A percentile compares a stretch with the other conserved stretches of the same genome.
These are phyloP conservation scores for Sphagnum magellanicum DNA, from an alignment of 228 moss, liverwort and hornwort genomes.

Conservation along the genomic window DNA sequence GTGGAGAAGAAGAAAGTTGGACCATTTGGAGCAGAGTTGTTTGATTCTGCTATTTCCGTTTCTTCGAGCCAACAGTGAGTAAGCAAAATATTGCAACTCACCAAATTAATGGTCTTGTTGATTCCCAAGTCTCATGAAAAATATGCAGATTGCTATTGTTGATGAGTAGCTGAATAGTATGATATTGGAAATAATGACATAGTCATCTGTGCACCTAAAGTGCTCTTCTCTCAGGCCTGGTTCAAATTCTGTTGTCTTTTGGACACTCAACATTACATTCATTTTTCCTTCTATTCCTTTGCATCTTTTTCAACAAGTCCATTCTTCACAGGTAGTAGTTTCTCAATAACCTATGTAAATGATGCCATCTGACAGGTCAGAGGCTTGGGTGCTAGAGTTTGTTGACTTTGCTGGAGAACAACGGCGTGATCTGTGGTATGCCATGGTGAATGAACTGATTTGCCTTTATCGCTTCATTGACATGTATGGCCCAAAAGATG, in stretches of 20 bases:
- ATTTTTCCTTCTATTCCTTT: background rate
- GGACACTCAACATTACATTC: too few relatives aligned
- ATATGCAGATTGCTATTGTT: too few relatives aligned
- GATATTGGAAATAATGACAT: too few relatives aligned
- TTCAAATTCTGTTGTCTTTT: too few relatives aligned
- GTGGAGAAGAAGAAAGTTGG: conserved; percentile 67
- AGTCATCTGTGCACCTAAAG: too few relatives aligned
- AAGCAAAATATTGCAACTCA: conserved; percentile 2
- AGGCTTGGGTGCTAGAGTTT: conserved; percentile 88
- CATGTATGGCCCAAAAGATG: conserved; percentile 69
- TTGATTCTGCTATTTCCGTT: conserved; percentile 81
- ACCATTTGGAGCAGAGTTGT: conserved; percentile 81
- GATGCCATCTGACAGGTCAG: conserved; percentile 47
- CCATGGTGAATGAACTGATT: conserved; percentile 54
- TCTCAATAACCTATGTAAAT: background rate
- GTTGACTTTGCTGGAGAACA: conserved; percentile 82
- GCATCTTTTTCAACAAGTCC: background rate
- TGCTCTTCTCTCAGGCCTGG: too few relatives aligned
- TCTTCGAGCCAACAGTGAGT: conserved; percentile 51
- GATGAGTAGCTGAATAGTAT: too few relatives aligned
- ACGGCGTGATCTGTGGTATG: conserved; percentile 70
- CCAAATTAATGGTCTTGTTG: background rate
- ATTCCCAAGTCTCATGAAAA: too few relatives aligned
- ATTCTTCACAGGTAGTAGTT: background rate
- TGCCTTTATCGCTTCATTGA: conserved; percentile 57